A percentile compares a stretch with the other conserved stretches of the same genome.
These are phyloP conservation scores for Lepidium didymum DNA, from an alignment of 345 rosid genomes.

Conservation along the genomic window DNA sequence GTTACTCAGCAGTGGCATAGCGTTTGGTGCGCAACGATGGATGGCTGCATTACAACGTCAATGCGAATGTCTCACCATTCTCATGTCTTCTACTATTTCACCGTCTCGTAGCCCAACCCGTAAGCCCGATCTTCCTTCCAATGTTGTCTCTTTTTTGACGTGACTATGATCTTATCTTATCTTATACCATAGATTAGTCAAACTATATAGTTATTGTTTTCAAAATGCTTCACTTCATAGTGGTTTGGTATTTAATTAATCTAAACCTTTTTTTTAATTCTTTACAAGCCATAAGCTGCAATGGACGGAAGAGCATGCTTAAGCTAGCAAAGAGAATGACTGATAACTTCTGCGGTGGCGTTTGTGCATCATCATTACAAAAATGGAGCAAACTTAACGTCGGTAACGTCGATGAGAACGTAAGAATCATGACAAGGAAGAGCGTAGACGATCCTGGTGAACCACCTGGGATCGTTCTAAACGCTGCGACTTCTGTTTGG, in stretches of 20 bases:
- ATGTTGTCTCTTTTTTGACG: not conserved
- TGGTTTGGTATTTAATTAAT: not conserved
- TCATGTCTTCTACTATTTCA: constrained; percentile 66
- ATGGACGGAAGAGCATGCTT: constrained; percentile 88
- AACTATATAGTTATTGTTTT: not conserved
- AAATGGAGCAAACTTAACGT: constrained; percentile 79
- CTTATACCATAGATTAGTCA: not conserved
- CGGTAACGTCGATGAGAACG: constrained; percentile 69
- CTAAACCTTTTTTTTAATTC: not conserved
- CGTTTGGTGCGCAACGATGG: constrained; percentile 92
- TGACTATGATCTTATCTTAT: not conserved
- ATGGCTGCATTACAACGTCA: constrained; percentile 91
- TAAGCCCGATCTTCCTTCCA: not conserved
- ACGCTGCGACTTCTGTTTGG: constrained; percentile 96
- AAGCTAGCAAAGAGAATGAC: constrained; percentile 94
- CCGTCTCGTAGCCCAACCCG: constrained; percentile 39
- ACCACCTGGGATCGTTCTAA: constrained; percentile 82
- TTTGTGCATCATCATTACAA: constrained; percentile 80
- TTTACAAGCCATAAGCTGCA: constrained; percentile 26
- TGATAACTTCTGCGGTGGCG: constrained; percentile 88
- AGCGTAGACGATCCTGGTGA: constrained; percentile 88
- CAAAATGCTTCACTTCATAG: not conserved
- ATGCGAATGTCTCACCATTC: constrained; percentile 83
- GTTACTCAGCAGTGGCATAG: constrained; percentile 62
- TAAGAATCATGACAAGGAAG: constrained; percentile 84